These are phyloP conservation scores for Cladorrhinum sp. DNA, from an alignment of 2,329 filamentous ascomycete genomes.

Conservation along the genomic window DNA sequence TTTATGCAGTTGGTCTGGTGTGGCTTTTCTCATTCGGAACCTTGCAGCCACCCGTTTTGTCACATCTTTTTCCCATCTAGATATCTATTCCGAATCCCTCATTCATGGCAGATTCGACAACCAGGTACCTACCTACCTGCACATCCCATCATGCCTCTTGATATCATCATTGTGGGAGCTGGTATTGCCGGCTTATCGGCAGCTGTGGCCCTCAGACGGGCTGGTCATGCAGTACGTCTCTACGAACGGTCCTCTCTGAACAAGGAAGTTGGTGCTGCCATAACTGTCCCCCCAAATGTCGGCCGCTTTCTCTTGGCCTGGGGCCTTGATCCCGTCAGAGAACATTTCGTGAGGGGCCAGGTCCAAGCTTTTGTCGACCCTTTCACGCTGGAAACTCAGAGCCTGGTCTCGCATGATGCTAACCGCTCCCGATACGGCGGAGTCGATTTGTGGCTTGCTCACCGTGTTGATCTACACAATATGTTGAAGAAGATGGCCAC, in stretches of 20 bases:
- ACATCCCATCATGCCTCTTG: neutral
- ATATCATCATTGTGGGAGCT: conserved; percentile 28
- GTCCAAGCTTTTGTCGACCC: conserved; percentile 8
- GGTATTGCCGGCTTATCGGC: conserved; percentile 31
- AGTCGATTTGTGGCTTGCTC: conserved; percentile 26
- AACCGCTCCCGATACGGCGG: neutral
- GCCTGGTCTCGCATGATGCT: conserved; percentile 1
- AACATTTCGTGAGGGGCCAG: conserved; percentile 22
- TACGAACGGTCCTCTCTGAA: conserved; percentile 26
- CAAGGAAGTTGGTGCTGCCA: conserved; percentile 41
- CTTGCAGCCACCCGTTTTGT: too few species aligned
- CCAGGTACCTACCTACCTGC: neutral
- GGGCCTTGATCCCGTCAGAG: conserved; percentile 32
- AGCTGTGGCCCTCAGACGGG: conserved; percentile 26
- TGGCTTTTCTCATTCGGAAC: too few species aligned
- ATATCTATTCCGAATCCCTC: neutral
- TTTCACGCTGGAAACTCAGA: neutral
- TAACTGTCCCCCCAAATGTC: conserved; percentile 38
- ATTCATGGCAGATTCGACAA: neutral
- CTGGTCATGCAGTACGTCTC: conserved; percentile 24
- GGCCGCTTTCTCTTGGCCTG: conserved; percentile 32
- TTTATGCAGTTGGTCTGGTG: neutral
- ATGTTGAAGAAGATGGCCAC: conserved; percentile 35
- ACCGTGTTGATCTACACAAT: conserved; percentile 42
- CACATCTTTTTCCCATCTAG: neutral